A percentile compares a stretch with the other conserved stretches of the same genome.
Evolutionary conservation across 139 green algal genomes (phyloP).

Genomic region (Penium margaritaceum): DNA sequence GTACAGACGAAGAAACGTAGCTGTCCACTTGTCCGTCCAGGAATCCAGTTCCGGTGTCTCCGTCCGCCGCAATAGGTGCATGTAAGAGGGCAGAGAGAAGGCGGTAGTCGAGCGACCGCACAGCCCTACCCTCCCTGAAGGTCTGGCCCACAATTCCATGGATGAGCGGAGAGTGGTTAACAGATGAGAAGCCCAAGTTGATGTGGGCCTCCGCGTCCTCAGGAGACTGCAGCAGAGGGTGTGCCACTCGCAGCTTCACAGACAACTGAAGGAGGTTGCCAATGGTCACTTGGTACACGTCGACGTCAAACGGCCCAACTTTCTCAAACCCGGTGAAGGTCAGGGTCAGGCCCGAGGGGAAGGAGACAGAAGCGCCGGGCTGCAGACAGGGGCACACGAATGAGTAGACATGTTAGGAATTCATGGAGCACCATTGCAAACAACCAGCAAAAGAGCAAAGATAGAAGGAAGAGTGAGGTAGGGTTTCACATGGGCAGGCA

Average conservation of each 20-base stretch:
- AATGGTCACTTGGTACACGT: conserved; percentile 17
- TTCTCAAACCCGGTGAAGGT: conserved; percentile 22
- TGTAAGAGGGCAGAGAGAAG: background rate
- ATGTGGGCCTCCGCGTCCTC: conserved; percentile 34
- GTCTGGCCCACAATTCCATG: conserved; percentile 44
- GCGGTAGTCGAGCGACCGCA: background rate
- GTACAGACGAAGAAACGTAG: background rate
- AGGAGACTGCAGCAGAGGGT: conserved; percentile 16
- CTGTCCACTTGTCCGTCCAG: conserved; percentile 1
- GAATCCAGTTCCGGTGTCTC: background rate
- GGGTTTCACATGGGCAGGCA: too few relatives aligned
- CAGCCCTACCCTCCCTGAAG: conserved; percentile 11
- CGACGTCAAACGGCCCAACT: conserved; percentile 8
- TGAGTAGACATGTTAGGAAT: too few relatives aligned
- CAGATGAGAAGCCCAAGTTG: conserved; percentile 22
- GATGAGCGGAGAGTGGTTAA: conserved; percentile 21
- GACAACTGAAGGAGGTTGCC: conserved; percentile 8
- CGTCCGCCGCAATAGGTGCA: background rate
- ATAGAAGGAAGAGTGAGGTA: too few relatives aligned
- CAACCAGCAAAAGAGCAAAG: too few relatives aligned
- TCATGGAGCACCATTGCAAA: too few relatives aligned
- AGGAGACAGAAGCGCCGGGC: too few relatives aligned
- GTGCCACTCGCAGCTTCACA: conserved; percentile 19
- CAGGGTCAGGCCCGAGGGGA: background rate
- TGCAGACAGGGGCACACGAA: too few relatives aligned